Evolutionary conservation across 768 basidiomycete genomes (phyloP), one percentile per base, ranked within the genome.

Genomic region (Phanerochaete carnosa): DNA sequence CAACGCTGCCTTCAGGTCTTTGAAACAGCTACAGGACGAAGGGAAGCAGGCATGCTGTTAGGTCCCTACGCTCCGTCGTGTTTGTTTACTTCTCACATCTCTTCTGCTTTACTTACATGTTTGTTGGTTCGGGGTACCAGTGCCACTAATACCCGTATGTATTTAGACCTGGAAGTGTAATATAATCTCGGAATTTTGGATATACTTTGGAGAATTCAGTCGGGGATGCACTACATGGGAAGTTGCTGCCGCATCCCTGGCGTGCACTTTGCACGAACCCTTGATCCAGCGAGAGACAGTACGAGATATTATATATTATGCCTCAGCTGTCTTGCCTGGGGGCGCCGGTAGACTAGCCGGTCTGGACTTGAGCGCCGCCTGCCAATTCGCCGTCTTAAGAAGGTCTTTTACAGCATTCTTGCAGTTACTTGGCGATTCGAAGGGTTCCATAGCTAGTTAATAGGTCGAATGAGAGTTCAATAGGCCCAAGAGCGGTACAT

Each of bases 1-100:
- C 8, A 75, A 77, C 61, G 57, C 72, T 22, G 79, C 86, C 6
- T 77, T 78, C 61, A 50, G 66, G 30, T 62, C 67, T 60, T 69
- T 78, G 62, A 76, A 69, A 55, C 50, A 55, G 23, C 64, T 77
- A 49, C 72, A 76, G 58, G 74, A 74, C 51, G 57, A 66, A 11
- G 74, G 76, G 51, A 73, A 60, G 58, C 43, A 45, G 50, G 25
- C 37, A n/a, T 30, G 43, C n/a, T 47, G 45, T 28, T 22, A 3
- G 47, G 11, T 9, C 7, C 15, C n/a, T 13, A n/a, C 22, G 8
- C 28, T 16, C 11, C 39, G 8, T 19, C 16, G 39, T 29, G 51
- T 33, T 32, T 19, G 9, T 3, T 25, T 11, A 28, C 29, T 15
- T 11, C 23, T 2, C 8, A 19, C n/a, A 1, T 33, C 28, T 2